Evolutionary conservation across 148 eudicot genomes (phyloP).

Genomic region (Dianthus caryophyllus): DNA sequence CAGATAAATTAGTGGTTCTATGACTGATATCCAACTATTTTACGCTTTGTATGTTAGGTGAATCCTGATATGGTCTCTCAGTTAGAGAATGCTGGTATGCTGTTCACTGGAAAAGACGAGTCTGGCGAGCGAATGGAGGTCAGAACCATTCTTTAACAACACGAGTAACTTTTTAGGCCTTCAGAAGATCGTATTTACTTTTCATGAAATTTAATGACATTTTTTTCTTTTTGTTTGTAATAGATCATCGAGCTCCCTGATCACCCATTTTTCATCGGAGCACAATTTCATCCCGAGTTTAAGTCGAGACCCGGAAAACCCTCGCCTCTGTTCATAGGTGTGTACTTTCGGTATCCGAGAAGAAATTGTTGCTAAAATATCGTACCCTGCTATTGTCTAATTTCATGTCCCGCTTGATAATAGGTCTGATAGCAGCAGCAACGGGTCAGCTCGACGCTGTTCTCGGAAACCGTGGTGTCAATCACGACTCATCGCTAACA

Average conservation of each 20-base stretch:
- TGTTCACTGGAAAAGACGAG: conserved; percentile 89
- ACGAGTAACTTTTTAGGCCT: not conserved
- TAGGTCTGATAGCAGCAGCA: conserved; percentile 91
- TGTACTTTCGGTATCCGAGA: not conserved
- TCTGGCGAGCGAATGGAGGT: conserved; percentile 96
- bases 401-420: not conserved
- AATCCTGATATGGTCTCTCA: conserved; percentile 71
- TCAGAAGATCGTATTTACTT: not conserved
- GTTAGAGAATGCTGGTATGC: conserved; percentile 80
- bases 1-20: not conserved
- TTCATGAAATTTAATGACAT: not conserved
- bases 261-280: conserved; percentile 83
- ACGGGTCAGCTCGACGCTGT: conserved; percentile 58
- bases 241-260: conserved; percentile 79
- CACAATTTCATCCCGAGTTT: conserved; percentile 95
- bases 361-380: not conserved
- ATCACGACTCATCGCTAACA: conserved; percentile 19
- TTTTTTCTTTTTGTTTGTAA: not conserved
- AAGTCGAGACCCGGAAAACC: conserved; percentile 94
- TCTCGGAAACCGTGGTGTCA: conserved; percentile 26
- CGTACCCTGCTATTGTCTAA: not conserved
- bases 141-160: not conserved
- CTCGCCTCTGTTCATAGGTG: conserved; percentile 86
- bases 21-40: not conserved
- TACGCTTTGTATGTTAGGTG: conserved; percentile 42